Percentiles rank a stretch among this genome's conserved stretches.
These are phyloP conservation scores for Kwoniella bestiolae DNA, from an alignment of 768 basidiomycete species.

Conservation along the genomic window DNA sequence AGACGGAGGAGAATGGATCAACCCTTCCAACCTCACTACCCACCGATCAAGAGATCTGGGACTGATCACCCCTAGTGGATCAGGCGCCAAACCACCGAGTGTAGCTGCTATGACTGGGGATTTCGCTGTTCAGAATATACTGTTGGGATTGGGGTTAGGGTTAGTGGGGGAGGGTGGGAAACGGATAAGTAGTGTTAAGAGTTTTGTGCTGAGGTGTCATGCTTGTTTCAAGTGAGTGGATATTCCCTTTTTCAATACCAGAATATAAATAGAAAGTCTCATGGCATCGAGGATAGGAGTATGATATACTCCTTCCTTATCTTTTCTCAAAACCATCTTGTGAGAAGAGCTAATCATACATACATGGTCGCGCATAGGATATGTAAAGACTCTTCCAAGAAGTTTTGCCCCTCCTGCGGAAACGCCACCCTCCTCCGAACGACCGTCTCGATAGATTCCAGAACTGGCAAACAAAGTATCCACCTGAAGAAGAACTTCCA, in stretches of 20 bases:
- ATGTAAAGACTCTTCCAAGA: slow-evolving; percentile 91
- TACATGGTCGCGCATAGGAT: slow-evolving; percentile 65
- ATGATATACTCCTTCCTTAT: neutral
- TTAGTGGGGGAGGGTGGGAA: slow-evolving; percentile 89
- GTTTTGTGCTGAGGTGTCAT: slow-evolving; percentile 94
- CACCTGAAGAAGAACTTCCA: slow-evolving; percentile 97
- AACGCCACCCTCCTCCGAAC: slow-evolving; percentile 87
- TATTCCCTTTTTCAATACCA: neutral
- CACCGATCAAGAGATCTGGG: slow-evolving; percentile 88
- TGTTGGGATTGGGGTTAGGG: slow-evolving; percentile 90
- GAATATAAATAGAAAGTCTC: too few species aligned
- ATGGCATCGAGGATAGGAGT: too few species aligned
- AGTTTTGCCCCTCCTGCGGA: slow-evolving; percentile 97
- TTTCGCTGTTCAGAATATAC: slow-evolving; percentile 98
- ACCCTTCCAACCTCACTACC: slow-evolving; percentile 77
- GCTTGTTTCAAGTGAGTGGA: slow-evolving; percentile 94
- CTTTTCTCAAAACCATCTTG: neutral
- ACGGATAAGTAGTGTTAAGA: slow-evolving; percentile 86
- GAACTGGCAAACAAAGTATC: slow-evolving; percentile 68
- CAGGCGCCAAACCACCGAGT: slow-evolving; percentile 58
- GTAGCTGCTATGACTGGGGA: slow-evolving; percentile 97
- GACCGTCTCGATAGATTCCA: slow-evolving; percentile 74
- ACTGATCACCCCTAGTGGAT: slow-evolving; percentile 66
- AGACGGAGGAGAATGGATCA: slow-evolving; percentile 94
- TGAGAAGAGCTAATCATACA: neutral